Percentiles rank a stretch among this genome's conserved stretches.
phyloP scores from a whole-genome alignment of 495 filamentous ascomycete genomes.

The Xylaria scruposa region DNA sequence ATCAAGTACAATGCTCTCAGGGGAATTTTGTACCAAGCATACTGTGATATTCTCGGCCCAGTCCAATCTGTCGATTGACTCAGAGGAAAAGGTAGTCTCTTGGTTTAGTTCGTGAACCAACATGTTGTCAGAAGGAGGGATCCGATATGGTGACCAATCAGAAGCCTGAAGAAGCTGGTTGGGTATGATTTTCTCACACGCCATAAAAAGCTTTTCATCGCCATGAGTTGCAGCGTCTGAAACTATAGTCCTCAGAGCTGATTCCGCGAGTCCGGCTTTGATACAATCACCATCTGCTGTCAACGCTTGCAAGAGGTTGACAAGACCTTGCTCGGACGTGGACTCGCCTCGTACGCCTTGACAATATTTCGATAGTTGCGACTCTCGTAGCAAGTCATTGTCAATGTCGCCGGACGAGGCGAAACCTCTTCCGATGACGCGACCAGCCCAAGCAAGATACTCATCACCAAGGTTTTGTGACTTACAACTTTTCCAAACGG shows the following conservation, averaged over 20 bases:
- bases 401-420: constrained; percentile 73
- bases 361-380: constrained; percentile 57
- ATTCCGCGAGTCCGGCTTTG: constrained; percentile 78
- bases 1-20: constrained; percentile 68
- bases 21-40: constrained; percentile 64
- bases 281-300: constrained; percentile 66
- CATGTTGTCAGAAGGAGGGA: constrained; percentile 52
- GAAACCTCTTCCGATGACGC: constrained; percentile 84
- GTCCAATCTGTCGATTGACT: constrained; percentile 43
- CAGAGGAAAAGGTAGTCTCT: constrained; percentile 40
- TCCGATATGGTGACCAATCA: constrained; percentile 56
- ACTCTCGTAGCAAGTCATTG: constrained; percentile 63
- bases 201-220: constrained; percentile 52
- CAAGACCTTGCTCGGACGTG: constrained; percentile 57
- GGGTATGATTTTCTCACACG: constrained; percentile 54
- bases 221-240: constrained; percentile 57
- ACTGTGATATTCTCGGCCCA: constrained; percentile 74
- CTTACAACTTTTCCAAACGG: constrained; percentile 77
- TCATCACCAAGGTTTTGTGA: constrained; percentile 63
- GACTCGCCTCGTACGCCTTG: constrained; percentile 45
- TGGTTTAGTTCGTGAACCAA: constrained; percentile 31
- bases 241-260: constrained; percentile 73
- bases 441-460: constrained; percentile 84
- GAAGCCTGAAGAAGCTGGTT: constrained; percentile 52
- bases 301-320: constrained; percentile 71